Percentiles rank a stretch among this genome's conserved stretches.
phyloP scores from a whole-genome alignment of 2,329 filamentous ascomycete species.

The Zymoseptoria crescenta region DNA sequence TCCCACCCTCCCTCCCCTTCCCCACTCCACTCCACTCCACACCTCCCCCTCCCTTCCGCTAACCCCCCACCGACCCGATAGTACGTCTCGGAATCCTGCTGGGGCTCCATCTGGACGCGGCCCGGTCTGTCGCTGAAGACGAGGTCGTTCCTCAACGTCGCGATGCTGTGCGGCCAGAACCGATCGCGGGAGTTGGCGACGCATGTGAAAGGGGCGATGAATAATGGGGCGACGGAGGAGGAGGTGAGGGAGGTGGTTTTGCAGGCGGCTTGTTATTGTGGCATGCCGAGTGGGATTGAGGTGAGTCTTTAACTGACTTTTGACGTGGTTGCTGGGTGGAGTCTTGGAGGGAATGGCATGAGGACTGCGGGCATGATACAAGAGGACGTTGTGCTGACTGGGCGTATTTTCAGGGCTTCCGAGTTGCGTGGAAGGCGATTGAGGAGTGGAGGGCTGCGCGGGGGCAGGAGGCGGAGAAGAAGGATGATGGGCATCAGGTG shows the following conservation, averaged over 20 bases:
- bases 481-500: slow-evolving; percentile 2
- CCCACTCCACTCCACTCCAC: background rate
- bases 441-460: slow-evolving; percentile 43
- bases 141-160: slow-evolving; percentile 55
- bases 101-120: slow-evolving; percentile 57
- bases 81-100: slow-evolving; percentile 54
- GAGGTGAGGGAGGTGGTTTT: slow-evolving; percentile 55
- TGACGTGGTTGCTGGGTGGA: background rate
- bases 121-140: slow-evolving; percentile 55
- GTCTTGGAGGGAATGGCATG: background rate
- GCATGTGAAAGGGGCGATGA: slow-evolving; percentile 55
- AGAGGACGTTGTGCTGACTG: too few species aligned
- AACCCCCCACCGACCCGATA: slow-evolving; percentile 5
- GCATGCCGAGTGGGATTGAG: slow-evolving; percentile 48
- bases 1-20: background rate
- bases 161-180: slow-evolving; percentile 57
- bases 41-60: background rate
- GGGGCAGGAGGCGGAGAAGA: slow-evolving; percentile 6
- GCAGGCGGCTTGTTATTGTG: slow-evolving; percentile 46
- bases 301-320: background rate
- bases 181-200: slow-evolving; percentile 51
- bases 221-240: slow-evolving; percentile 53
- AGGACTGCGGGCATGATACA: slow-evolving; percentile 39
- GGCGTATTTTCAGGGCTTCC: too few species aligned
- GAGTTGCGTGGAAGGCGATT: slow-evolving; percentile 44